Evolutionary conservation across 108 stramenopile genomes (phyloP), one percentile per base, ranked within the genome.

Genomic region (Mayamaea pseudoterrestris): DNA sequence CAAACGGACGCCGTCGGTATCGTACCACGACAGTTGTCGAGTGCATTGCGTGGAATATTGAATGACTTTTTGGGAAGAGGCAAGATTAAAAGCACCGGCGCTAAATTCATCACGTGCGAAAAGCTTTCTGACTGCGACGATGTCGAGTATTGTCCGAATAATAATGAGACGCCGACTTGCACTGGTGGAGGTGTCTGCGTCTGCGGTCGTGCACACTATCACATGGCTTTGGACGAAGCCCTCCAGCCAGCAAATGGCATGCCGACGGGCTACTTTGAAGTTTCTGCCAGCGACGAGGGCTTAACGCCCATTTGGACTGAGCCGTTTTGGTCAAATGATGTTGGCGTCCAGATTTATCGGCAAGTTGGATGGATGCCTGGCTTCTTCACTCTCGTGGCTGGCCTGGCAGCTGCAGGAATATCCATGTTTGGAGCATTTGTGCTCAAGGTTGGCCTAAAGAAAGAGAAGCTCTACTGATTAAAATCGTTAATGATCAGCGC

Each of bases 221-320:
- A 90, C 47, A 50, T 73, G 6, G 88, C 83, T 22, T 34, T 90
- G 2, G 88, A 90, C 43, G 78, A 82, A 63, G 80, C 78, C 0
- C 12, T 90, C 9, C 50, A 44, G 27, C 49, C 88, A 5, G 73
- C 78, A 16, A 44, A 66, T 18, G 77, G 77, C 39, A 71, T 69
- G 26, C 30, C 31, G 29, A 59, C 80, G n/a, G 76, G 82, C 34
- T 70, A 52, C 31, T 90, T 85, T 61, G 60, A 54, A 13, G 31
- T 76, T 11, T 35, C 56, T 0, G 57, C 39, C 3, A 59, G 67
- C 29, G 87, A 90, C 49, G 61, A 63, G 24, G 80, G 78, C n/a
- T 36, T 77, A 3, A 82, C 73, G 63, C 66, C 82, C 40, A 34
- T 90, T 57, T 84, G 70, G 50, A 79, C 83, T 1, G 87, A 90